Conservation (phyloP, 2,329 filamentous ascomycete genomes). For the Pseudonectria buxi region DNA sequence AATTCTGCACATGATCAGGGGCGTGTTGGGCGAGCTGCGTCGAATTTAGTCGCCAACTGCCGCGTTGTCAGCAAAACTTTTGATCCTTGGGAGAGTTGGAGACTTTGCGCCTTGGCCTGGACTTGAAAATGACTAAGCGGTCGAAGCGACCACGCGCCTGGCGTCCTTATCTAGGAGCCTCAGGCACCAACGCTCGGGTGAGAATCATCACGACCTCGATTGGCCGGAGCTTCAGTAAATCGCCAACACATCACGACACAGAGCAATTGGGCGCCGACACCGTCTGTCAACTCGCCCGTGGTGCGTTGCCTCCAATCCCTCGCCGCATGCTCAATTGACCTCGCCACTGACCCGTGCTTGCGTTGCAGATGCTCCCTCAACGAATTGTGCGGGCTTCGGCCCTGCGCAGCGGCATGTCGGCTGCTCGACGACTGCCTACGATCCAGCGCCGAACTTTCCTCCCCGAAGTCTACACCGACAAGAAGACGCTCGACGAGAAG, state of each 20-base stretch:
- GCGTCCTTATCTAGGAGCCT: slow-evolving; percentile 22
- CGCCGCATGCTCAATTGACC: slow-evolving; percentile 5
- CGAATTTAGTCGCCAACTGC: slow-evolving; percentile 37
- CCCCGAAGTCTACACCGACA: slow-evolving; percentile 42
- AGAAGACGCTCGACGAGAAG: slow-evolving; percentile 43
- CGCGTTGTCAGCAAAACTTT: slow-evolving; percentile 47
- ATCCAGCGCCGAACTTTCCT: slow-evolving; percentile 53
- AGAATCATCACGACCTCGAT: slow-evolving; percentile 28
- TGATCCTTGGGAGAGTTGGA: slow-evolving; percentile 26
- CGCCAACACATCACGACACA: slow-evolving; percentile 24
- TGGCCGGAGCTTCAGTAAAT: slow-evolving; percentile 24
- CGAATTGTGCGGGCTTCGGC: slow-evolving; percentile 47
- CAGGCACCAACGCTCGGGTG: slow-evolving; percentile 23
- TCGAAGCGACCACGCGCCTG: slow-evolving; percentile 18
- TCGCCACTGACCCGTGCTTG: slow-evolving; percentile 7
- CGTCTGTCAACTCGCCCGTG: slow-evolving; percentile 25
- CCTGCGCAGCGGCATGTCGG: slow-evolving; percentile 37
- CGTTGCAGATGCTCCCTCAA: slow-evolving; percentile 52
- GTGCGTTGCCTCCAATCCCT: slow-evolving; percentile 14
- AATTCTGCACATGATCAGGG: slow-evolving; percentile 51
- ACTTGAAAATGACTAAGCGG: slow-evolving; percentile 19
- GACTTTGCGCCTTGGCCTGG: slow-evolving; percentile 14
- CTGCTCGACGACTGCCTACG: slow-evolving; percentile 43
- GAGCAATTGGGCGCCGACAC: slow-evolving; percentile 32
- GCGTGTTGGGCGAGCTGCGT: slow-evolving; percentile 39